Evolutionary conservation across 495 filamentous ascomycete genomes (phyloP).

Genomic region (Hypoxylon crocopeplum): DNA sequence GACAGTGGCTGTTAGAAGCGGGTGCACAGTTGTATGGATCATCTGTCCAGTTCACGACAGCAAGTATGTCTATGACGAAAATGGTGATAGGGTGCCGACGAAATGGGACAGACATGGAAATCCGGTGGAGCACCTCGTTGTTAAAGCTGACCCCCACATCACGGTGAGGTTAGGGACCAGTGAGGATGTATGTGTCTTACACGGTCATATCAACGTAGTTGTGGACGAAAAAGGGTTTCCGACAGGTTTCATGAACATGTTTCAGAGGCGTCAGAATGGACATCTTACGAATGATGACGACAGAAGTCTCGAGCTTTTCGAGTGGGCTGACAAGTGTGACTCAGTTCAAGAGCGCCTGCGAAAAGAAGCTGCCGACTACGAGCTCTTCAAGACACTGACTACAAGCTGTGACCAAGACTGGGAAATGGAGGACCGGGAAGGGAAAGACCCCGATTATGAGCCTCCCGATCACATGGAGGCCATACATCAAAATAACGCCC

Average conservation of each 20-base stretch:
- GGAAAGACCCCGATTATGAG: constrained; percentile 2
- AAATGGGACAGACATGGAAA: constrained; percentile 7
- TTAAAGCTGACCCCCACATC: constrained; percentile 22
- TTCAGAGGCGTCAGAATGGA: constrained; percentile 3
- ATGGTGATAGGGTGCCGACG: constrained; percentile 3
- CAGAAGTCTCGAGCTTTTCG: constrained; percentile 19
- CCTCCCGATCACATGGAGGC: neutral
- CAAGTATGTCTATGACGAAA: constrained; percentile 16
- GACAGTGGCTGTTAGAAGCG: constrained; percentile 11
- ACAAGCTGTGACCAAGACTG: neutral
- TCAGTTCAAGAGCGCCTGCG: neutral
- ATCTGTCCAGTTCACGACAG: constrained; percentile 19
- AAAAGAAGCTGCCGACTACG: constrained; percentile 13
- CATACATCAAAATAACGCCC: neutral
- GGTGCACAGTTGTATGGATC: constrained; percentile 29
- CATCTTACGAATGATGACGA: constrained; percentile 12
- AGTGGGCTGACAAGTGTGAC: neutral
- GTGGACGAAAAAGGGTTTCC: constrained; percentile 21
- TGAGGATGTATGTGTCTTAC: constrained; percentile 14
- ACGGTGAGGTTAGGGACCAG: constrained; percentile 18
- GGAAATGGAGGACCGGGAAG: constrained; percentile 6
- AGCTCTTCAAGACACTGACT: constrained; percentile 17
- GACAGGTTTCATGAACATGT: constrained; percentile 6
- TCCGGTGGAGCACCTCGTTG: constrained; percentile 3
- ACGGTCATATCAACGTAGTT: constrained; percentile 14